These are phyloP conservation scores for Rhizophora mangle DNA, from an alignment of 345 rosid genomes.

Conservation along the genomic window DNA sequence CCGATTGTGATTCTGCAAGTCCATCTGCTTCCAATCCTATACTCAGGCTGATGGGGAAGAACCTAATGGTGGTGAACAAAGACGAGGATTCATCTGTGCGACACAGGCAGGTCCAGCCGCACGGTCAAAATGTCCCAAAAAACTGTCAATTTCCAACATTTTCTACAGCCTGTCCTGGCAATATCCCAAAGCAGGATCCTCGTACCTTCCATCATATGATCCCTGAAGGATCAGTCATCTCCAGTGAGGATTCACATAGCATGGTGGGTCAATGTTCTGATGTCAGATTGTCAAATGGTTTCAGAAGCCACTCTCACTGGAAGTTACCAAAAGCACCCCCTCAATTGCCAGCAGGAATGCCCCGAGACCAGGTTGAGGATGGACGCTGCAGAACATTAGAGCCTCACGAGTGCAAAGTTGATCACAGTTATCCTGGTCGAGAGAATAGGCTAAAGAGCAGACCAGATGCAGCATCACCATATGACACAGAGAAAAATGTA, in stretches of 20 bases:
- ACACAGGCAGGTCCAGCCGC: conserved; percentile 35
- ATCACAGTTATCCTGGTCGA: conserved; percentile 17
- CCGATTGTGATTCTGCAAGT: conserved; percentile 54
- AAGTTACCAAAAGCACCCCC: conserved; percentile 21
- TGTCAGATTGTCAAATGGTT: conserved; percentile 25
- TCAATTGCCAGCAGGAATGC: conserved; percentile 28
- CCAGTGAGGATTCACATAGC: conserved; percentile 27
- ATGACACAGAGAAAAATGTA: conserved; percentile 12
- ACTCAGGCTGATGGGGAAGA: conserved; percentile 96
- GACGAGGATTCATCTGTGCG: conserved; percentile 46
- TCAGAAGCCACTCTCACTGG: conserved; percentile 13
- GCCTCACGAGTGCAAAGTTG: conserved; percentile 24
- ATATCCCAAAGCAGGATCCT: conserved; percentile 24
- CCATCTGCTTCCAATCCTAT: conserved; percentile 69
- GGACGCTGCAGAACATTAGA: conserved; percentile 25
- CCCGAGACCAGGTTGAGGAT: conserved; percentile 18
- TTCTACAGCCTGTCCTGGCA: conserved; percentile 25
- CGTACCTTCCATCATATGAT: conserved; percentile 23
- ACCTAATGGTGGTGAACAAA: conserved; percentile 87
- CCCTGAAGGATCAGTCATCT: conserved; percentile 29
- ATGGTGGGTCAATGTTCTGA: conserved; percentile 29
- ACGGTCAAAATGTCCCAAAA: conserved; percentile 23
- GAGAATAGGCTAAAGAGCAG: conserved; percentile 26
- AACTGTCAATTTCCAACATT: conserved; percentile 36
- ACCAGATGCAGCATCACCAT: conserved; percentile 12